Evolutionary conservation across 345 rosid genomes (phyloP), one percentile per base, ranked within the genome.

Genomic region (Acer negundo): DNA sequence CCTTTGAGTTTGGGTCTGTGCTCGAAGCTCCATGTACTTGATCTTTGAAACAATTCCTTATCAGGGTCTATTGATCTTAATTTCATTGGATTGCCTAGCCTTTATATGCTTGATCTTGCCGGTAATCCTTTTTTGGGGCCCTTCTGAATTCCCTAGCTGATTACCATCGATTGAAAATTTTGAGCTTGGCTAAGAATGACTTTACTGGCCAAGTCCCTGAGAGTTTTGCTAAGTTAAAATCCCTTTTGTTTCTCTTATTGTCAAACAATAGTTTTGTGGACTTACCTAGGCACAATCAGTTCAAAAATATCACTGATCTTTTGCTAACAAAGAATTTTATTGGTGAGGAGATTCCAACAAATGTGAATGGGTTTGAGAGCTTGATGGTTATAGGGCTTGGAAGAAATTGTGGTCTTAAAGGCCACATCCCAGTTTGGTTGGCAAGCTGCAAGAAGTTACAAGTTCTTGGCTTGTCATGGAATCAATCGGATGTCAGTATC

Each of bases 381-480:
- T 87, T 95, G 64, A 78, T 76, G 28, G 86, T 91, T 63, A 79
- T 95, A 26, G 93, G 88, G 0, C 90, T 95, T 1, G 99, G 97
- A 77, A 89, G 97, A 77, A 89, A 95, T 84, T 93, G 99, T 66
- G 96, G 87, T 84, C 92, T 95, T 63, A 90, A 74, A 75, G 99
- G 99, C 28, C 80, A 69, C 75, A 87, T 93, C 73, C 99, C 98
- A 9, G 76, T 61, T 59, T 95, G 99, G 99, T 78, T 95, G 73
- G 69, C 82, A 75, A 81, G 73, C 58, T 93, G 99, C 89, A 89
- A 75, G 80, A 89, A 89, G 87, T 84, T 95, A 10, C 79, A 87
- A 75, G 93, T 93, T 85, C 95, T 95, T 80, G 99, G 93, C 86
- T 86, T 95, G 78, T 95, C 98, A 11, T 93, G 97, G 99, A 95